Base-by-base conservation (phyloP, 1,139 yeast species). In the Saccharomyces hybrid region DNA sequence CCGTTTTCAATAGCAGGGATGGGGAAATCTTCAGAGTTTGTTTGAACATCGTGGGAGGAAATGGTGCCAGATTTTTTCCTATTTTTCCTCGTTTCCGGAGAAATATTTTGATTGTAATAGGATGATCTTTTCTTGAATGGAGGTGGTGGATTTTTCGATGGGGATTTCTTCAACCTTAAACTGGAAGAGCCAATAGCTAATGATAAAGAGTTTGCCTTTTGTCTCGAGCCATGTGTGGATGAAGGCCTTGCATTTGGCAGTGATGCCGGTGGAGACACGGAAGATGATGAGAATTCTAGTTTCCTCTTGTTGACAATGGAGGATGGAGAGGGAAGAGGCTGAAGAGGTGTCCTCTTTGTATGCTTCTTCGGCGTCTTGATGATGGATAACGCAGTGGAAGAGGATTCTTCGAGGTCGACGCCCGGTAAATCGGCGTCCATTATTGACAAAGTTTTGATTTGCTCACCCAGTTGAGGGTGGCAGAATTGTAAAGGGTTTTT, bases 401-500 rank as follows among this genome's bases (percentile, higher is more conserved):
- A 38, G 26, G 44, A 38, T 16, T 38, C 44, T 38, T 38, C 44
- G n/a, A 38, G 21, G 44, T 38, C 44, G 19, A 38, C 44, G 11
- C 44, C 44, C n/a, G 44, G 44, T n/a, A 38, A 19, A 16, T 16
- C 44, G 11, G 44, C 24, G 21, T 38, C 44, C 44, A 38, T 38
- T 38, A 38, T 19, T 21, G 44, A 16, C n/a, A 38, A 11, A 38
- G 44, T 9, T 16, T 38, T 38, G 44, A 38, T 53, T 50, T 3
- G 56, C 52, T 4, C 50, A 50, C 47, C 51, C 55, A 12, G 57
- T 34, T 19, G 24, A 8, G 21, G 44, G 4, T 38, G 44, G 7
- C 11, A 51, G 49, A 67, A 63, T 53, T 65, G 68, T 31, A 68
- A 54, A 2, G 71, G 68, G 51, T 64, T 67, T 32, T 60, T 66